phyloP scores from a whole-genome alignment of 345 rosid species.

The Toxicodendron radicans region DNA sequence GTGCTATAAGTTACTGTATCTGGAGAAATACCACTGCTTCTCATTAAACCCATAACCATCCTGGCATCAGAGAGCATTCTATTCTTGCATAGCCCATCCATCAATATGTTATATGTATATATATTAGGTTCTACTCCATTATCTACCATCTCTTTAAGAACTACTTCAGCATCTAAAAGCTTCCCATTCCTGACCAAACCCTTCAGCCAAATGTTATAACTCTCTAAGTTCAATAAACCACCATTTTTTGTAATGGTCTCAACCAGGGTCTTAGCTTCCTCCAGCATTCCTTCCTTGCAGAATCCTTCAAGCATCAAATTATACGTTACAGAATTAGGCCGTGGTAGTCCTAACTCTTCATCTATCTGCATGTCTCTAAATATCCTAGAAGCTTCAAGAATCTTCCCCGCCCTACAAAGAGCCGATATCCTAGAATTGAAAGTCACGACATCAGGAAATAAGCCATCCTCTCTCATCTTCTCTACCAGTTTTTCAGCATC shows the following conservation, averaged over 20 bases:
- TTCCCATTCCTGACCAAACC: constrained; percentile 71
- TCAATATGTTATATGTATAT: constrained; percentile 71
- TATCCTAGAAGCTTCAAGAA: constrained; percentile 84
- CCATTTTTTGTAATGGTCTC: constrained; percentile 55
- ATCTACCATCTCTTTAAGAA: constrained; percentile 66
- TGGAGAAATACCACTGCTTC: constrained; percentile 56
- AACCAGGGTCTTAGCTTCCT: constrained; percentile 70
- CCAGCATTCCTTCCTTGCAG: constrained; percentile 75
- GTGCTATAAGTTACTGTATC: constrained; percentile 77
- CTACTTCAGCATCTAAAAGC: constrained; percentile 66
- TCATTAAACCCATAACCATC: constrained; percentile 53
- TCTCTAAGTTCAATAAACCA: constrained; percentile 52
- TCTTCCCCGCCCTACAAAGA: constrained; percentile 68
- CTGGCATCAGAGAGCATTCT: constrained; percentile 85
- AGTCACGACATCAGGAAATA: constrained; percentile 79
- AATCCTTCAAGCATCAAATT: constrained; percentile 87
- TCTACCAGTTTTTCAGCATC: constrained; percentile 84
- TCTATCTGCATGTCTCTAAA: constrained; percentile 91
- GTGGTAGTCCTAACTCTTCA: constrained; percentile 76
- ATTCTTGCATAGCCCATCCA: constrained; percentile 81
- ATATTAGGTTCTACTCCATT: constrained; percentile 61
- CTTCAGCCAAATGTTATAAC: constrained; percentile 78
- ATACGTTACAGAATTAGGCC: constrained; percentile 67
- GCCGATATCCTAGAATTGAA: constrained; percentile 87
- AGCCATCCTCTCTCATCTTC: constrained; percentile 71